Evolutionary conservation across 2,329 filamentous ascomycete species (phyloP), one percentile per base, ranked within the genome.

Genomic region (Ascochyta clinopodiicola): DNA sequence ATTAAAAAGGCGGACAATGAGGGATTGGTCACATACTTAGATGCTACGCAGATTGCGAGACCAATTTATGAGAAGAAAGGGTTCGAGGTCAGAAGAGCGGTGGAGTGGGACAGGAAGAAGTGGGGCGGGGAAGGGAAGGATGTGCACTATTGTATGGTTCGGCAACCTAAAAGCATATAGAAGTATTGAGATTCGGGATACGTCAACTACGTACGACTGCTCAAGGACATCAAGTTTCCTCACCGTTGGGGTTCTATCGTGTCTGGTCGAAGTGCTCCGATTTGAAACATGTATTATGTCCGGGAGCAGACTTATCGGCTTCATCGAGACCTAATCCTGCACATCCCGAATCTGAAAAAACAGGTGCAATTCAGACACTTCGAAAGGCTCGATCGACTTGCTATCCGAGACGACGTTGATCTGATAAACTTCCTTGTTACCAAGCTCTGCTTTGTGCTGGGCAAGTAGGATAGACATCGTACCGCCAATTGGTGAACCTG

Each of bases 1-100:
- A 31, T 77, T 12, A 57, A 71, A 27, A 69, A 74, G 48, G 79
- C 77, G 29, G 78, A 81, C 60, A 56, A 68, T 40, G 60, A 75
- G 43, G 72, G 73, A 0, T 34, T 79, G 43, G 63, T 67, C 13
- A 65, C 64, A 2, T 81, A 78, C 64, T 45, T 81, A 31, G 77
- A 79, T 58, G 69, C 73, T 6, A 76, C 70, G n/a, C 61, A 68
- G 22, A 61, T 64, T 43, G 79, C 74, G 0, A 66, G 69, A 49
- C 65, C 66, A 9, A 53, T 81, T 19, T 81, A 81, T 56, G 72
- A 72, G 60, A 67, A 64, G 49, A 51, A 49, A 22, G 71, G 71
- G 7, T 74, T 72, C 42, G 51, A 60, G 39, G 17, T 69, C 12
- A 59, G 59, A 8, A 62, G 47, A 44, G 51, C 27, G 0, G 12